phyloP scores from a whole-genome alignment of 73 alveolate species.

The Effrenium voratum region DNA sequence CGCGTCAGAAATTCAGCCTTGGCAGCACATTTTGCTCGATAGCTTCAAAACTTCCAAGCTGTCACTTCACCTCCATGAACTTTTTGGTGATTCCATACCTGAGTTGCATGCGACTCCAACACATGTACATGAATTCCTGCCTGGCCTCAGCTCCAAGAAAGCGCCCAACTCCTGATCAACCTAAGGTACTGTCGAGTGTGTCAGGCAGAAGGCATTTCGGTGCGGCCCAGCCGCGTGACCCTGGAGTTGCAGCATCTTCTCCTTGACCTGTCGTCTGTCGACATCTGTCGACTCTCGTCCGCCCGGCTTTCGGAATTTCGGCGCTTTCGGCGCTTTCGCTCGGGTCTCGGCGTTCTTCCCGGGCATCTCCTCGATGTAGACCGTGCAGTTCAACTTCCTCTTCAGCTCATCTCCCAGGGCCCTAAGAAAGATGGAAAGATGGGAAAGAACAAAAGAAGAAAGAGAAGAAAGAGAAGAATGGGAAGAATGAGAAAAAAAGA shows the following conservation, averaged over 20 bases:
- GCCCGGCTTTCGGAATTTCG: neutral
- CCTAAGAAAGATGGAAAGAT: neutral
- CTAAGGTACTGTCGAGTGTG: neutral
- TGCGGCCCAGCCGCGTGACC: conserved; percentile 68
- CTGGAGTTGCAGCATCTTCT: conserved; percentile 83
- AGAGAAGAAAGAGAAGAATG: no score
- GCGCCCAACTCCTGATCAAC: conserved; percentile 81
- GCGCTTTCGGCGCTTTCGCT: neutral
- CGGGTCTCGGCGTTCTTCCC: conserved; percentile 57
- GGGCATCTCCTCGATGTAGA: conserved; percentile 89
- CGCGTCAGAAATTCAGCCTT: no score
- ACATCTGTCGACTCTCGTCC: neutral
- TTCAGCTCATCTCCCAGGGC: conserved; percentile 92
- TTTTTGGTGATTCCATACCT: conserved; percentile 90
- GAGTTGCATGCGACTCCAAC: neutral
- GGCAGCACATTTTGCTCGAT: no score
- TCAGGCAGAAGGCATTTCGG: neutral
- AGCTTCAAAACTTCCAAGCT: neutral
- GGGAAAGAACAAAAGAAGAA: no score
- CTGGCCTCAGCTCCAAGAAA: conserved; percentile 78
- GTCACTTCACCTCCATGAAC: conserved; percentile 74
- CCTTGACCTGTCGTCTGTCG: conserved; percentile 26
- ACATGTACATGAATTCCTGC: neutral
- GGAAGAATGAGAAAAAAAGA: no score
- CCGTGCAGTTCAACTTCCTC: conserved; percentile 89